These are phyloP conservation scores for Geotrichum fermentans DNA, from an alignment of 1,139 yeast species.

Conservation along the genomic window DNA sequence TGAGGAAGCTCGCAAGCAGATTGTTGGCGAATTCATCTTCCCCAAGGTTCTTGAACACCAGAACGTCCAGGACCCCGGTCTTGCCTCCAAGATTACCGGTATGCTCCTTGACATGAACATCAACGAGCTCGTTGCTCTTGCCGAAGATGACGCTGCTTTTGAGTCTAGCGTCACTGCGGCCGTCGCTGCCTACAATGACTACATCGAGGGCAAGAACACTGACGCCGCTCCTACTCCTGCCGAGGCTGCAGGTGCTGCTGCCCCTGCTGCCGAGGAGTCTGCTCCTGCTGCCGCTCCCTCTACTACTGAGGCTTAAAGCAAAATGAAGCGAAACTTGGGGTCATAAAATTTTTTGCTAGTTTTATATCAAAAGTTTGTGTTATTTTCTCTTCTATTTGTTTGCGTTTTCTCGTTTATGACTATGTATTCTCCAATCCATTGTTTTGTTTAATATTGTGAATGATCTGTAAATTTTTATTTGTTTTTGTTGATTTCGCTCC, in stretches of 20 bases:
- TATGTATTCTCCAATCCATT: too few species aligned
- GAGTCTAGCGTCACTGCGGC: slow-evolving; percentile 94
- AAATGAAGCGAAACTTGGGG: neutral
- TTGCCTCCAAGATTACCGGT: slow-evolving; percentile 98
- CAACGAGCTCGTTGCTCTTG: slow-evolving; percentile 81
- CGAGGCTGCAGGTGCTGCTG: slow-evolving; percentile 15
- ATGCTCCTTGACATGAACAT: slow-evolving; percentile 96
- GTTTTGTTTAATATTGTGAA: too few species aligned
- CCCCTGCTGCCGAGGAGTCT: slow-evolving; percentile 19
- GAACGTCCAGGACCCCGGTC: slow-evolving; percentile 75
- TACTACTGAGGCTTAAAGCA: slow-evolving; percentile 14
- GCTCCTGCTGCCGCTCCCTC: slow-evolving; percentile 18
- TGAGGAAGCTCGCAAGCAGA: slow-evolving; percentile 90
- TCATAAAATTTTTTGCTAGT: neutral
- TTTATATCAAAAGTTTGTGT: neutral
- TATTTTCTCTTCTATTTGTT: neutral
- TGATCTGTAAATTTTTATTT: slow-evolving; percentile 6
- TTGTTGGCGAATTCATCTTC: slow-evolving; percentile 96
- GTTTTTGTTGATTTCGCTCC: too few species aligned
- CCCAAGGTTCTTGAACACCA: slow-evolving; percentile 87
- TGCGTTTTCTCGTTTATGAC: neutral
- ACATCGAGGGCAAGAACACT: slow-evolving; percentile 29
- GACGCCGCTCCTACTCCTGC: slow-evolving; percentile 17
- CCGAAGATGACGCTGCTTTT: slow-evolving; percentile 80
- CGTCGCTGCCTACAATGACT: slow-evolving; percentile 57